Percentiles rank a stretch among this genome's conserved stretches.
Evolutionary conservation across 2,329 filamentous ascomycete species (phyloP).

Genomic region (Colletotrichum chrysophilum): DNA sequence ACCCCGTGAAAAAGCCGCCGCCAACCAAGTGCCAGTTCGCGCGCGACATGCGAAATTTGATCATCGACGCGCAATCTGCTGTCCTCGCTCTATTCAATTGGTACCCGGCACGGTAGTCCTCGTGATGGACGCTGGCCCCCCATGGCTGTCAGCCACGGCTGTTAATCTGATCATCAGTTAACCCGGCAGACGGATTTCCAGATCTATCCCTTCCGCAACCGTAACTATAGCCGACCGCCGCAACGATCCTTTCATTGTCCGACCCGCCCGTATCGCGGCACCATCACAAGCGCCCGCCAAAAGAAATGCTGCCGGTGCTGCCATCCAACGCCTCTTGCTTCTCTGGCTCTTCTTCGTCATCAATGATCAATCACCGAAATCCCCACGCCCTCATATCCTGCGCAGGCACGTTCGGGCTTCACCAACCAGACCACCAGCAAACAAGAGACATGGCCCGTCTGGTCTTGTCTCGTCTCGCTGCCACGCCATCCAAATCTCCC

Average conservation of each 20-base stretch:
- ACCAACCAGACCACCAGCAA: neutral
- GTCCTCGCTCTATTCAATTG: neutral
- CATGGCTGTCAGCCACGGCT: neutral
- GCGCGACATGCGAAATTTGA: neutral
- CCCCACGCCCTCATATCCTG: neutral
- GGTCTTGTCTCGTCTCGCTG: constrained; percentile 12
- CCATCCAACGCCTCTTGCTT: neutral
- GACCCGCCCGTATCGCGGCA: neutral
- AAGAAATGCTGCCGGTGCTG: neutral
- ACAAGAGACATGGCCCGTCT: neutral
- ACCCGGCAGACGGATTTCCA: neutral
- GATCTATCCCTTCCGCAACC: neutral
- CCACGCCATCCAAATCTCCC: neutral
- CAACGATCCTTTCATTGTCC: neutral
- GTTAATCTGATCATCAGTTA: neutral
- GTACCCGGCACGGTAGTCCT: neutral
- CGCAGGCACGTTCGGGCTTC: neutral
- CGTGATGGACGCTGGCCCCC: neutral
- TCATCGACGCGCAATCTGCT: neutral
- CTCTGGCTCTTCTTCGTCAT: neutral
- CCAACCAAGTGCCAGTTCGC: neutral
- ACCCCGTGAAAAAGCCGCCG: neutral
- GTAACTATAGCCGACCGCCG: neutral
- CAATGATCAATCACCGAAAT: neutral
- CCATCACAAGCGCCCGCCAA: neutral